Conservation (phyloP, 768 basidiomycete genomes). For the Candolleomyces aberdarensis region DNA sequence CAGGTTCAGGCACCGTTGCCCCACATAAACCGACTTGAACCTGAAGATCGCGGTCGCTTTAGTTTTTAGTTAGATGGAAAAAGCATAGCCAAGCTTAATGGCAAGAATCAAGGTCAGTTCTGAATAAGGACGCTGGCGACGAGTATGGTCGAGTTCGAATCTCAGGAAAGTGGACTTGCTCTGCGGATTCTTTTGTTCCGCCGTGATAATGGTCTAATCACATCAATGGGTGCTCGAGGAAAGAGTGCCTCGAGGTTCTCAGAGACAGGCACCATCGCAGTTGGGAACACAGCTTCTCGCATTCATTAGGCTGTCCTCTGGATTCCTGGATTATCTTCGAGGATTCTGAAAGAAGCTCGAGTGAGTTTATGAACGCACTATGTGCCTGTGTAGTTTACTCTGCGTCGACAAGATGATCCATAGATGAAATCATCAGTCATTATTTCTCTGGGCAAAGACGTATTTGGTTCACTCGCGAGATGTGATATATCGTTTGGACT, state of each 20-base stretch:
- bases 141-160: too few species aligned
- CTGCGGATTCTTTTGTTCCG: background rate
- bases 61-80: background rate
- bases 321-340: too few species aligned
- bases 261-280: background rate
- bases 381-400: background rate
- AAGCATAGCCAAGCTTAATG: background rate
- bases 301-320: too few species aligned
- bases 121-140: too few species aligned
- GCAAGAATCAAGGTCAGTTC: background rate
- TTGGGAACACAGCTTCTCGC: too few species aligned
- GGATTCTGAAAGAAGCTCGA: too few species aligned
- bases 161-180: background rate
- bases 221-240: background rate
- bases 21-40: too few species aligned
- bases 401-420: background rate
- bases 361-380: too few species aligned
- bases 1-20: too few species aligned
- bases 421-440: background rate
- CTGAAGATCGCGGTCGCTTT: slow-evolving; percentile 1
- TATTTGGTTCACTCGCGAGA: too few species aligned
- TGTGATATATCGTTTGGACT: too few species aligned
- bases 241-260: background rate
- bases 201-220: background rate
- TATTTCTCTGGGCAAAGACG: too few species aligned